A percentile compares a stretch with the other conserved stretches of the same genome.
phyloP scores from a whole-genome alignment of 148 eudicot genomes.

The Gaultheria prostrata region DNA sequence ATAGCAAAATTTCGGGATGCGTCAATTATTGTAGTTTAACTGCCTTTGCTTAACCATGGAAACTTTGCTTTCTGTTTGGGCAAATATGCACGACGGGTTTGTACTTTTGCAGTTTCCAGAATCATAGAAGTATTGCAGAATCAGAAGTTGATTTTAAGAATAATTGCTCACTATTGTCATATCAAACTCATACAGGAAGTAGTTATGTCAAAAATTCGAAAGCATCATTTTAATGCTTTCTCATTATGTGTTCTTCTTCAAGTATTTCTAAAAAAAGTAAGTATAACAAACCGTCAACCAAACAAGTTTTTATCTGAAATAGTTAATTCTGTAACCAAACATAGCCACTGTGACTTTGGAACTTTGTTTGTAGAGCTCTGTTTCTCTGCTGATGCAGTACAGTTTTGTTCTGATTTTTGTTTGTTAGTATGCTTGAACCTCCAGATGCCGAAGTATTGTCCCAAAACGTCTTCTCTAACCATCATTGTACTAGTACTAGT shows the following conservation, averaged over 20 bases:
- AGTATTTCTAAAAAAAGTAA: background rate
- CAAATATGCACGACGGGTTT: background rate
- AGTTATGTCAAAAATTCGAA: background rate
- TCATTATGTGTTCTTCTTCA: background rate
- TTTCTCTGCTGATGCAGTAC: background rate
- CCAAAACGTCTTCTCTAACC: background rate
- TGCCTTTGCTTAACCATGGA: background rate
- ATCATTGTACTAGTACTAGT: background rate
- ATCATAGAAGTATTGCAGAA: background rate
- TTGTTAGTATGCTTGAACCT: background rate
- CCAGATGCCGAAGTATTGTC: constrained; percentile 1
- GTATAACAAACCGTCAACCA: background rate
- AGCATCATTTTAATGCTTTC: background rate
- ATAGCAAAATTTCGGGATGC: background rate
- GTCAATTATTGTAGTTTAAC: background rate
- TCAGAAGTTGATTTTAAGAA: background rate
- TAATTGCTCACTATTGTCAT: background rate
- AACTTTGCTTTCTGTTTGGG: background rate
- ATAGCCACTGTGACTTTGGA: background rate
- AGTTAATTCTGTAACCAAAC: background rate
- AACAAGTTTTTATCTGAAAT: background rate
- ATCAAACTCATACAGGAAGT: background rate
- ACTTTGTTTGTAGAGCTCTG: background rate
- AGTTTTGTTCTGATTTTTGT: background rate
- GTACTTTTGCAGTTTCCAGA: background rate